phyloP scores from a whole-genome alignment of 768 basidiomycete genomes.

The Xerocomellus chrysenteron region DNA sequence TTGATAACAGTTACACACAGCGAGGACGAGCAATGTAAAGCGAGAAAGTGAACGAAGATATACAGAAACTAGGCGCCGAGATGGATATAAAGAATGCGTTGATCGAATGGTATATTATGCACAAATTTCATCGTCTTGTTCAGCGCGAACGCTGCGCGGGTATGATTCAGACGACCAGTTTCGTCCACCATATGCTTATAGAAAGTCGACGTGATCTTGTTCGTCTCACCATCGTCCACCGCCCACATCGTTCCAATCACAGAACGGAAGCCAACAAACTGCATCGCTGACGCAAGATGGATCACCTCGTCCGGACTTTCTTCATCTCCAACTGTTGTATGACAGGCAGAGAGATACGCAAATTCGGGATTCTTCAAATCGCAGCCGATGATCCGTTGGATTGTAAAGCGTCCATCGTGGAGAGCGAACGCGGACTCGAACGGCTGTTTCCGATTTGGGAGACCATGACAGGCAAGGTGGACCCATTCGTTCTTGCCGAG shows the following conservation, averaged over 20 bases:
- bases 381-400: no score
- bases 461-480: conserved; percentile 30
- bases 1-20: neutral
- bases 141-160: conserved; percentile 1
- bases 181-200: neutral
- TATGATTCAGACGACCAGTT: neutral
- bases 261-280: neutral
- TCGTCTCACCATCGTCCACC: neutral
- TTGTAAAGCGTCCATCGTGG: no score
- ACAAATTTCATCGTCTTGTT: neutral
- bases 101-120: neutral
- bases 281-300: conserved; percentile 1
- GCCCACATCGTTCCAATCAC: conserved; percentile 4
- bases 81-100: neutral
- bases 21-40: neutral
- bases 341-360: conserved; percentile 25
- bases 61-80: neutral
- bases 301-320: conserved; percentile 9
- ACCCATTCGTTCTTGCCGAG: conserved; percentile 14
- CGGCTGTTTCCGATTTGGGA: conserved; percentile 5
- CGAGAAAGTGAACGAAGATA: neutral
- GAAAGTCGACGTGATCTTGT: neutral
- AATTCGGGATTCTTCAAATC: conserved; percentile 5
- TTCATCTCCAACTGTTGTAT: conserved; percentile 1
- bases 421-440: neutral